Evolutionary conservation across 2,329 filamentous ascomycete genomes (phyloP), one percentile per base, ranked within the genome.

Genomic region (Curvularia sp.): DNA sequence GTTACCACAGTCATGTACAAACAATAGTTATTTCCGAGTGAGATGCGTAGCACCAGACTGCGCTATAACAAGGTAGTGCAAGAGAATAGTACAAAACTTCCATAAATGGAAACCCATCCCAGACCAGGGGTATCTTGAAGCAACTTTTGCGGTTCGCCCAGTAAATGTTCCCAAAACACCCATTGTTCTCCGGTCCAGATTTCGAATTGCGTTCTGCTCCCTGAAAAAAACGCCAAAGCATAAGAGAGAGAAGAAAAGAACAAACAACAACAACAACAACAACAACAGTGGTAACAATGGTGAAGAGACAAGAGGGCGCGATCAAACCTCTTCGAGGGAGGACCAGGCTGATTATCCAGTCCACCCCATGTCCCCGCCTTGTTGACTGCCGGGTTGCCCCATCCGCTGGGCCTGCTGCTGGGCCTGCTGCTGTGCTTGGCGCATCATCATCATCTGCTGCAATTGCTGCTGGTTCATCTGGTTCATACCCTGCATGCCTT

Each of bases 381-480:
- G 65, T 36, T 68, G 65, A 9, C 63, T 63, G n/a, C 63, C 64
- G 21, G 57, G 69, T 39, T 66, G 67, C 12, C 64, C 60, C 60
- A 66, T 66, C 39, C 68, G 57, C 30, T 70, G 66, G 21, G 64
- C 61, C 43, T 68, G 63, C 46, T 65, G 57, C 30, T 70, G 66
- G 21, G 64, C 61, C 43, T 68, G 63, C 46, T 65, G 63, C 49
- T 75, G 74, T 4, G 66, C 68, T 59, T 74, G 72, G n/a, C 69
- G 59, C 73, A 74, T 71, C 64, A 74, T 66, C 65, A 73, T 67
- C 68, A 73, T 71, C 59, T 74, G 71, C 60, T 73, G 71, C 55
- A 69, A 60, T 46, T 77, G 73, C 57, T 75, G 71, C 57, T 69
- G 70, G 15, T 67, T 73, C 64, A 69, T 71, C 39, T 68, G 63